Percentiles rank a stretch among this genome's conserved stretches.
These are phyloP conservation scores for Pyrenopolyporus hunteri DNA, from an alignment of 495 filamentous ascomycete genomes.

Conservation along the genomic window DNA sequence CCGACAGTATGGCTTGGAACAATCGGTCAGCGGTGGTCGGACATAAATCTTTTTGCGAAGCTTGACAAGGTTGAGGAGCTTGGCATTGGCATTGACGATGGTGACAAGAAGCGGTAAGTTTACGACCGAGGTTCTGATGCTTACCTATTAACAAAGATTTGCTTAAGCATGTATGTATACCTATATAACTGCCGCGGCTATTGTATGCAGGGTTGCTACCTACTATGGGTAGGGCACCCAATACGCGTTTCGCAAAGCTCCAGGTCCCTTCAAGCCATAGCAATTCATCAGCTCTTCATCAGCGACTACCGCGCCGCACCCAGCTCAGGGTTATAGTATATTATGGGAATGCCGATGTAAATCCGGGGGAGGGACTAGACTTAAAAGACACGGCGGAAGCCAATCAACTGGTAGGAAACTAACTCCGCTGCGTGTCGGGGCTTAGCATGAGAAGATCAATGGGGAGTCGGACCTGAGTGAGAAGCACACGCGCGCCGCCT, in stretches of 20 bases:
- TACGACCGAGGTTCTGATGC: neutral
- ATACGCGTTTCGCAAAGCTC: slow-evolving; percentile 5
- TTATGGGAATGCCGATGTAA: slow-evolving; percentile 14
- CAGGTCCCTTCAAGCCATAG: too few relatives aligned
- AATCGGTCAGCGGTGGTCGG: slow-evolving; percentile 1
- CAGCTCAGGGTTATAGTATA: too few relatives aligned
- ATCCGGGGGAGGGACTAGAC: slow-evolving; percentile 22
- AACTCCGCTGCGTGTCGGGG: neutral
- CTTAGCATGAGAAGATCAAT: neutral
- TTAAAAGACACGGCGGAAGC: neutral
- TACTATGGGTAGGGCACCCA: neutral
- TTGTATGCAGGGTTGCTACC: too few relatives aligned
- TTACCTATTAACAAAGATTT: neutral
- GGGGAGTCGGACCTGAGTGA: neutral
- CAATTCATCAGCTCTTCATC: too few relatives aligned
- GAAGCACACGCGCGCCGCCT: neutral
- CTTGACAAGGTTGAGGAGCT: neutral
- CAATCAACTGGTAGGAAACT: slow-evolving; percentile 3
- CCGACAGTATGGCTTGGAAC: too few relatives aligned
- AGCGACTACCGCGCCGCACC: too few relatives aligned
- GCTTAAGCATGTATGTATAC: neutral
- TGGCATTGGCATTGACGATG: too few relatives aligned
- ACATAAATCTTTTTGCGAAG: neutral
- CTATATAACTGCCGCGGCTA: neutral
- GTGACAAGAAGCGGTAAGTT: neutral